Percentiles rank a stretch among this genome's conserved stretches.
Conservation (phyloP, 176 grass and related monocot species). For the Metroxylon sagu region DNA sequence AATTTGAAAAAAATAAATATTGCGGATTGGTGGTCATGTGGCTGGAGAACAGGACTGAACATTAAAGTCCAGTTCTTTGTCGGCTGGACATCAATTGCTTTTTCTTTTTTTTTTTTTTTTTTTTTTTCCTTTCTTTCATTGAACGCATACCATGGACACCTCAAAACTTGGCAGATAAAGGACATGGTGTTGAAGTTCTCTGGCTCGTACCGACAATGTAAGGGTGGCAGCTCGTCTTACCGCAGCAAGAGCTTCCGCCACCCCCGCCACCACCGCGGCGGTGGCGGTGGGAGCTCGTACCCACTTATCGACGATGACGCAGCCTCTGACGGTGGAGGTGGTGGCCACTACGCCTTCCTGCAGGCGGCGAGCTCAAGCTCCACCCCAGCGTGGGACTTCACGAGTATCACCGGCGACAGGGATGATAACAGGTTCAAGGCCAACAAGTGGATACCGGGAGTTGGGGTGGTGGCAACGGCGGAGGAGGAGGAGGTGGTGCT, state of each 20-base stretch:
- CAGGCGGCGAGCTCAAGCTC: constrained; percentile 11
- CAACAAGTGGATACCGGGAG: constrained; percentile 23
- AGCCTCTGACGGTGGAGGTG: constrained; percentile 23
- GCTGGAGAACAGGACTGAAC: too few relatives aligned
- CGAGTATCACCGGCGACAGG: not conserved
- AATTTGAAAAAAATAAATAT: too few relatives aligned
- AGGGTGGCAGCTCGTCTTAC: constrained; percentile 34
- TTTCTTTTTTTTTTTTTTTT: too few relatives aligned
- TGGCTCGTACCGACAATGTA: constrained; percentile 64
- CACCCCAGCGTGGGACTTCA: constrained; percentile 42
- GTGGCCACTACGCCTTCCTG: constrained; percentile 25
- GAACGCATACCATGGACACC: too few relatives aligned
- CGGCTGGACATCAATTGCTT: too few relatives aligned
- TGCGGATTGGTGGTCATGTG: too few relatives aligned
- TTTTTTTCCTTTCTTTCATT: too few relatives aligned
- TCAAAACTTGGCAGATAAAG: constrained; percentile 49
- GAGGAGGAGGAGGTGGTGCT: constrained; percentile 18
- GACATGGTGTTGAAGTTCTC: constrained; percentile 99
- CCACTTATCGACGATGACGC: not conserved
- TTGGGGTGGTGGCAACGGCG: constrained; percentile 8
- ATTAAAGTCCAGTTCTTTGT: too few relatives aligned
- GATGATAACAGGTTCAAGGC: not conserved
- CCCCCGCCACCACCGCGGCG: constrained; percentile 8
- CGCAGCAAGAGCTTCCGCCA: constrained; percentile 34
- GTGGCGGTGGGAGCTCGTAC: constrained; percentile 1